phyloP scores from a whole-genome alignment of 768 basidiomycete genomes.

The Pleurotus citrinopileatus region DNA sequence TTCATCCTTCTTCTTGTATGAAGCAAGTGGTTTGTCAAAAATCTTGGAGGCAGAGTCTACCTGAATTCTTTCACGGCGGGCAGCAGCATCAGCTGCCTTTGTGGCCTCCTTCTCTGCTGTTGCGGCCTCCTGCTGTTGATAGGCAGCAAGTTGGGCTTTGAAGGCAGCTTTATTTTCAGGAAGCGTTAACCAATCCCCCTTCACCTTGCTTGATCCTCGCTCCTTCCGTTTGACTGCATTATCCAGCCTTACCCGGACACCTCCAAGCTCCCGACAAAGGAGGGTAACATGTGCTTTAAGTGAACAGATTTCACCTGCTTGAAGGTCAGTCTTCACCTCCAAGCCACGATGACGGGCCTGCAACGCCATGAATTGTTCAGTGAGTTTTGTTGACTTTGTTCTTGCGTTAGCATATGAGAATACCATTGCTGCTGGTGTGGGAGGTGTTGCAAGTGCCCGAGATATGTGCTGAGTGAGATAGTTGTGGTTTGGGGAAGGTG shows the following conservation, averaged over 20 bases:
- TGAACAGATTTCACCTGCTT: too few relatives aligned
- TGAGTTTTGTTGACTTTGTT: too few relatives aligned
- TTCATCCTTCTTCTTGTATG: neutral
- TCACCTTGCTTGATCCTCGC: constrained; percentile 1
- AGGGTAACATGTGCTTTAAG: constrained; percentile 2
- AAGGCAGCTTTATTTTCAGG: constrained; percentile 4
- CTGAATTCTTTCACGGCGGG: constrained; percentile 13
- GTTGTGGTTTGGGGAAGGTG: too few relatives aligned
- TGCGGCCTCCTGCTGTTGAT: neutral
- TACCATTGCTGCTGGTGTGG: too few relatives aligned
- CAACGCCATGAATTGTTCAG: too few relatives aligned
- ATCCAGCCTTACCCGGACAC: constrained; percentile 8
- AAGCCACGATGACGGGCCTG: too few relatives aligned
- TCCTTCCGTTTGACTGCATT: neutral
- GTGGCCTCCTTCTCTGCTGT: constrained; percentile 12
- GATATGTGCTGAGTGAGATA: too few relatives aligned
- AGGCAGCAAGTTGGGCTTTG: constrained; percentile 5
- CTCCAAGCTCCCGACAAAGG: neutral
- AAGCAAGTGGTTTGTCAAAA: neutral
- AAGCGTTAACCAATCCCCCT: constrained; percentile 4
- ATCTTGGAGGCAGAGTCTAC: neutral
- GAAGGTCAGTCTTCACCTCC: too few relatives aligned
- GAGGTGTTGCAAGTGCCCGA: too few relatives aligned
- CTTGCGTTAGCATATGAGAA: too few relatives aligned
- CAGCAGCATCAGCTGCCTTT: constrained; percentile 11